Evolutionary conservation across 768 basidiomycete species (phyloP), one percentile per base, ranked within the genome.

Genomic region (Floccularia luteovirens): DNA sequence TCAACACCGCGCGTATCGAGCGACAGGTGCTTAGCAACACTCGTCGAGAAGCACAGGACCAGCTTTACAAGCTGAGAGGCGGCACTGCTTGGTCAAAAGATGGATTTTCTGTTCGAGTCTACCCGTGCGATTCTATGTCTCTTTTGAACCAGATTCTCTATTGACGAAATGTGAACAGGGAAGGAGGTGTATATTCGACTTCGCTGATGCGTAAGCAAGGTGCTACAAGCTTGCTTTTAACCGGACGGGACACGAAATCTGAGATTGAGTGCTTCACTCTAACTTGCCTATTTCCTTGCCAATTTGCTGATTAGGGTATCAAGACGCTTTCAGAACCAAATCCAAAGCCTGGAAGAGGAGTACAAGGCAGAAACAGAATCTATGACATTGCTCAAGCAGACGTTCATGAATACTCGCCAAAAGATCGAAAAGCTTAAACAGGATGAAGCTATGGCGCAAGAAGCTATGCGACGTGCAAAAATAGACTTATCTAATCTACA

Each of bases 1-100:
- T 98, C 60, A 90, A 91, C 56, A 66, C 70, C 37, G 61, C 64
- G 16, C 62, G 57, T 32, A 87, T 96, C 36, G 96, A 99, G 58
- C 66, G 71, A 12, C 74, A 69, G 2, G 58, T 90, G 6, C 69
- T 98, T 16, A 77, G 84, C 0, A 53, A 50, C 2, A 75, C 63
- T 6, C 88, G 90, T 61, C 55, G 52, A 0, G 74, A 80, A 25
- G 92, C 76, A 1, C 77, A 91, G 43, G 46, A 63, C 1, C 59
- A 72, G 19, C 61, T 85, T 28, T 46, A 60, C 32, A 44, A 47
- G 8, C 50, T 78, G 19, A 50, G 57, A 5, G 57, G 67, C 17
- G 80, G 82, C 5, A 55, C 56, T 7, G 82, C 77, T 3, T 82
- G 77, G 77, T 72, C 79, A 3, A 66, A 64, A 1, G 85, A 89